phyloP scores from a whole-genome alignment of 2,329 filamentous ascomycete genomes.

The Elsinoe batatas region DNA sequence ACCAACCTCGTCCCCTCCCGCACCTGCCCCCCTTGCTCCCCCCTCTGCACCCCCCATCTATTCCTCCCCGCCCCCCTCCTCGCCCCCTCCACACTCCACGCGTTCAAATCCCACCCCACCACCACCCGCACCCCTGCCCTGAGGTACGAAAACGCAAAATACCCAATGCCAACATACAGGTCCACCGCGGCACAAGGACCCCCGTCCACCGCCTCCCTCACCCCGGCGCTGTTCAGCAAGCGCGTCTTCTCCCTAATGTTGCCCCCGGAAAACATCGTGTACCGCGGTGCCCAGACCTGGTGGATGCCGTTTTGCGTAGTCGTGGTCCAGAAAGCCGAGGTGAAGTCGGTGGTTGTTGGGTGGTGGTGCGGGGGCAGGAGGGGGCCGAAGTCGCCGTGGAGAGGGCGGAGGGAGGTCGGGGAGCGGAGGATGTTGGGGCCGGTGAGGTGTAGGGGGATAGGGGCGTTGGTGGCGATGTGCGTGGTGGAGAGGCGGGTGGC shows the following conservation, averaged over 20 bases:
- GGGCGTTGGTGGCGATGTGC: conserved; percentile 50
- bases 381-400: conserved; percentile 67
- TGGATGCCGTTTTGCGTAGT: conserved; percentile 64
- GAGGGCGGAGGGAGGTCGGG: conserved; percentile 57
- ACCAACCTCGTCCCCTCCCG: conserved; percentile 22
- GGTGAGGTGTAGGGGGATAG: conserved; percentile 35
- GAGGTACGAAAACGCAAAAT: conserved; percentile 81
- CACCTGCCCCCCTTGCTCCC: background rate
- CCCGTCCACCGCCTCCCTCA: conserved; percentile 24
- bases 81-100: conserved; percentile 39
- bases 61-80: conserved; percentile 33
- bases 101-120: conserved; percentile 80
- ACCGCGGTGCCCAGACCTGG: conserved; percentile 79
- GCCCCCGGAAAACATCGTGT: conserved; percentile 90
- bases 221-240: conserved; percentile 44
- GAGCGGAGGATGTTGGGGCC: conserved; percentile 62
- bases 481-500: conserved; percentile 37
- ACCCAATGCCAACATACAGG: conserved; percentile 86
- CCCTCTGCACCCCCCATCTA: conserved; percentile 25
- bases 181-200: conserved; percentile 47
- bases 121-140: conserved; percentile 58
- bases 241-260: conserved; percentile 84
- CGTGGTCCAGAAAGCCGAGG: conserved; percentile 64
- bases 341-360: conserved; percentile 46
- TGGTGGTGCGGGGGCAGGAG: conserved; percentile 9